These are phyloP conservation scores for Bipolaris bicolor DNA, from an alignment of 2,329 filamentous ascomycete genomes.

Conservation along the genomic window DNA sequence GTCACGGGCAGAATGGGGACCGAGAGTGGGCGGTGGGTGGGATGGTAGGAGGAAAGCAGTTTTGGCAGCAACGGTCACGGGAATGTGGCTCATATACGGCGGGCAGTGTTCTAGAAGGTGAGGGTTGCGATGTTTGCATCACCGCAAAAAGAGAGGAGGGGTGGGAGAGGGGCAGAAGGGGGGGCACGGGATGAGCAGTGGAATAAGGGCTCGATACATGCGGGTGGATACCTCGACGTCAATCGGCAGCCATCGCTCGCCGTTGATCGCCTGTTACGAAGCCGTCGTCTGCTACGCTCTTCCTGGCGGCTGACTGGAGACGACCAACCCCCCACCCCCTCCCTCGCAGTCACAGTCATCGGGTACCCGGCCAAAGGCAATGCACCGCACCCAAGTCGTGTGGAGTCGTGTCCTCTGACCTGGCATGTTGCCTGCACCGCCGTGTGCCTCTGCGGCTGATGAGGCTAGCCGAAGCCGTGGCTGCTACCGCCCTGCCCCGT, in stretches of 20 bases:
- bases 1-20: conserved; percentile 24
- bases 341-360: conserved; percentile 6
- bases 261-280: conserved; percentile 27
- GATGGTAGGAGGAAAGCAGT: conserved; percentile 19
- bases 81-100: conserved; percentile 27
- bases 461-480: conserved; percentile 19
- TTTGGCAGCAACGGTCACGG: conserved; percentile 39
- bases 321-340: conserved; percentile 6
- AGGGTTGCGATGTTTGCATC: conserved; percentile 26
- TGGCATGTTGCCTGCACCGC: conserved; percentile 22
- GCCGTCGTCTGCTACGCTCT: conserved; percentile 13
- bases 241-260: conserved; percentile 33
- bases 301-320: conserved; percentile 20
- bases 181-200: conserved; percentile 18
- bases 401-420: conserved; percentile 22
- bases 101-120: conserved; percentile 24
- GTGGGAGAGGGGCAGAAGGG: background rate
- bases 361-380: conserved; percentile 18
- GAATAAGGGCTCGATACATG: conserved; percentile 26
- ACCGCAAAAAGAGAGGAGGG: conserved; percentile 18
- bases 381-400: conserved; percentile 19
- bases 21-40: conserved; percentile 13
- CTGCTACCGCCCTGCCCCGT: conserved; percentile 28
- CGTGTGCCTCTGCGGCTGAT: conserved; percentile 29
- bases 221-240: conserved; percentile 41